Conservation (phyloP, 352 stramenopile genomes). For the Phytopythium sindhum region DNA sequence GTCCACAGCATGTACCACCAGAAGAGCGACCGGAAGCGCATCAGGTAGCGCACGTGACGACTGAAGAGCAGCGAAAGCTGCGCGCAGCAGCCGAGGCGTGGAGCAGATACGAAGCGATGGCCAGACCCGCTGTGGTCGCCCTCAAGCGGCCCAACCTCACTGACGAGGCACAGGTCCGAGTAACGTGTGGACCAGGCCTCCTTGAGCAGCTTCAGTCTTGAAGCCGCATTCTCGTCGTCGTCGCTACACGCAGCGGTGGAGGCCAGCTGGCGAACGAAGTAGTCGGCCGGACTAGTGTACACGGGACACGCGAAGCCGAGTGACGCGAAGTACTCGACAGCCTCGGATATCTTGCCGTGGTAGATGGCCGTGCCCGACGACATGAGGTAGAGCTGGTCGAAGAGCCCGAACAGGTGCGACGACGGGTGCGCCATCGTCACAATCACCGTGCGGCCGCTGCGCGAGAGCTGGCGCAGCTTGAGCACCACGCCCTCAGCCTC, state of each 20-base stretch:
- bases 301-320: conserved; percentile 47
- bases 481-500: conserved; percentile 45
- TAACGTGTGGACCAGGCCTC: conserved; percentile 33
- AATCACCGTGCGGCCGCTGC: conserved; percentile 82
- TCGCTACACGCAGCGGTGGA: conserved; percentile 17
- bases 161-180: conserved; percentile 14
- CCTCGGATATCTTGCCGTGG: conserved; percentile 45
- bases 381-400: conserved; percentile 61
- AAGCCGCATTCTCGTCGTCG: conserved; percentile 19
- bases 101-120: not conserved
- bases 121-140: not conserved
- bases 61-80: conserved; percentile 38
- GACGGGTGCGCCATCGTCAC: conserved; percentile 88
- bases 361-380: conserved; percentile 48
- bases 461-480: conserved; percentile 67
- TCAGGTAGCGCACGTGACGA: conserved; percentile 37
- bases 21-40: conserved; percentile 33
- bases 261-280: conserved; percentile 56
- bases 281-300: conserved; percentile 65
- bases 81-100: conserved; percentile 18
- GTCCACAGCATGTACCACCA: conserved; percentile 37
- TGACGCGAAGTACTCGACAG: conserved; percentile 53
- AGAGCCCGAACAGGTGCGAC: conserved; percentile 49
- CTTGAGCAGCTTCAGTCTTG: conserved; percentile 33
- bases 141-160: conserved; percentile 5